A percentile compares a stretch with the other conserved stretches of the same genome.
phyloP scores from a whole-genome alignment of 139 green algal genomes.

The Tetradesmus obliquus region DNA sequence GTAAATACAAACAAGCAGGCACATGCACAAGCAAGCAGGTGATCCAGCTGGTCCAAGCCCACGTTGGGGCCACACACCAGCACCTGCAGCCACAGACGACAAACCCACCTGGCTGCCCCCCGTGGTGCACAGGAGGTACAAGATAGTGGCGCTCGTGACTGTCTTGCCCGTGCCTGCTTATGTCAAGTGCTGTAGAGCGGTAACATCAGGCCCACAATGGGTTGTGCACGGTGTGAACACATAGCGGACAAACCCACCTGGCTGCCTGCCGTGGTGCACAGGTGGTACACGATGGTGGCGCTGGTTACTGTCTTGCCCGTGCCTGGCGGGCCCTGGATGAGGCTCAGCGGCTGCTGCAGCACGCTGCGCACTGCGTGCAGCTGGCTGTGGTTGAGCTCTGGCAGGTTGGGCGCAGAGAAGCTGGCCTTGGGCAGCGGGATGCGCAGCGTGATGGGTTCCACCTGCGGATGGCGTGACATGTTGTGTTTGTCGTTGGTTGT shows the following conservation, averaged over 20 bases:
- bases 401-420: conserved; percentile 88
- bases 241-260: conserved; percentile 54
- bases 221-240: too few relatives aligned
- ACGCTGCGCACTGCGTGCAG: conserved; percentile 66
- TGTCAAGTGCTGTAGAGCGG: too few relatives aligned
- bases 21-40: conserved; percentile 80
- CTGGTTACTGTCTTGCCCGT: conserved; percentile 99
- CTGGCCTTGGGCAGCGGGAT: conserved; percentile 61
- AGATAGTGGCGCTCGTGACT: conserved; percentile 95
- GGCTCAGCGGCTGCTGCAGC: conserved; percentile 83
- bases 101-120: conserved; percentile 66
- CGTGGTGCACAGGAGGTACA: conserved; percentile 92
- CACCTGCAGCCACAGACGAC: too few relatives aligned
- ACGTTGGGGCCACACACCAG: conserved; percentile 50
- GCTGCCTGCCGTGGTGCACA: conserved; percentile 76
- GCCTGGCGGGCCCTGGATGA: conserved; percentile 95
- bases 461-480: neutral
- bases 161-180: conserved; percentile 96
- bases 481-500: conserved; percentile 38
- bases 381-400: conserved; percentile 96
- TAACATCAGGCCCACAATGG: too few relatives aligned
- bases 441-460: conserved; percentile 61
- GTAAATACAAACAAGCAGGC: conserved; percentile 51
- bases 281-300: conserved; percentile 96
- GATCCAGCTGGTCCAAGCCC: conserved; percentile 93